Base-by-base conservation (phyloP, 2,329 filamentous ascomycete species). In the Fusarium luffae region DNA sequence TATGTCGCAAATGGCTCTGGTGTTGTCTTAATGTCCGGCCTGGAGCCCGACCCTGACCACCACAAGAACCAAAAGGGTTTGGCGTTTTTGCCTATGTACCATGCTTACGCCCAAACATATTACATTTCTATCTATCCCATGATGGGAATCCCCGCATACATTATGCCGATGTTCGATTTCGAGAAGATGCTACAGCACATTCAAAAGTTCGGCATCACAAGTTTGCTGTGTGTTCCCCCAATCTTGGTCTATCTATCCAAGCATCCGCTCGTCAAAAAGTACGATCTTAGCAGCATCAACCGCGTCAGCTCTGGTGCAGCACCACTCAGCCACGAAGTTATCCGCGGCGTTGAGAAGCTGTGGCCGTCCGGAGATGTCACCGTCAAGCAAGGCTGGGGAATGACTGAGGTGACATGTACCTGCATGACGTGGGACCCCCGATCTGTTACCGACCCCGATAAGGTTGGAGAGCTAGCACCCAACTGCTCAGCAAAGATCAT, bases 361-460 rank as follows among this genome's bases (percentile, higher is more conserved):
- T 90, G 88, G 83, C 75, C 77, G 0, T 54, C 68, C 21, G 71
- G 75, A 1, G 70, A 74, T 1, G 56, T 86, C 12, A 63, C 66
- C 1, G 67, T 85, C 10, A 80, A 81, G 75, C 93, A 95, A 77
- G 93, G 92, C 3, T 97, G 92, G 91, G 93, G 93, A 5, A 95
- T 97, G 93, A 96, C 93, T 1, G 93, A 96, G 77, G 80, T 87
- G 3, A 96, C 93, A 0, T 95, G 92, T 77, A 89, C 90, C 0
- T 83, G 87, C 16, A 84, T 92, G 21, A 84, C 84, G 5, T 93
- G 89, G 85, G 84, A 92, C 64, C 85, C 92, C n/a, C 95, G 94
- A 73, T 37, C 30, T 1, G 10, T 19, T 9, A 49, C 30, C 16
- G 54, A 60, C 7, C 49, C 59, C 6, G 51, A 54, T 10, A 68